Conservation (phyloP, 441 rosid genomes). For the Gossypium schwendimanii region DNA sequence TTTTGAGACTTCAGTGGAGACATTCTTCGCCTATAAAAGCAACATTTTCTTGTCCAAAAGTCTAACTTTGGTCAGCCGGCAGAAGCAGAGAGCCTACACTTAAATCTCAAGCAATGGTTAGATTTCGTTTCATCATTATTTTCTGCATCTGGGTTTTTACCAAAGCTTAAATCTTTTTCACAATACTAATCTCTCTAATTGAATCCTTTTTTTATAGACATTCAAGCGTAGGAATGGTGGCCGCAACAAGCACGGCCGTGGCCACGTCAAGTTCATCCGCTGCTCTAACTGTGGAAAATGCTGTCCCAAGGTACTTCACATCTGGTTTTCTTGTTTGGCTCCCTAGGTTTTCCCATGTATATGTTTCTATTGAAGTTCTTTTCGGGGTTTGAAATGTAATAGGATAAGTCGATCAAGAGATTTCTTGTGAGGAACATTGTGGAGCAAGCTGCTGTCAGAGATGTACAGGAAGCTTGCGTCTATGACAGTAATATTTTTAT, state of each 20-base stretch:
- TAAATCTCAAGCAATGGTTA: background rate
- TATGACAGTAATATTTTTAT: background rate
- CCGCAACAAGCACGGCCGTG: constrained; percentile 1
- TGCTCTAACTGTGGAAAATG: constrained; percentile 2
- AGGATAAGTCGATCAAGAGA: background rate
- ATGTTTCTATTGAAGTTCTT: background rate
- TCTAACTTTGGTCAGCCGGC: background rate
- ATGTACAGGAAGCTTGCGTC: background rate
- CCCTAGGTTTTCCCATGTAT: background rate
- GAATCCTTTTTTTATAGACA: background rate
- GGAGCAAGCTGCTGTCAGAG: background rate
- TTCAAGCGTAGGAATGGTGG: background rate
- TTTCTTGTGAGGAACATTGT: background rate
- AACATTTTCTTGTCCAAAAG: background rate
- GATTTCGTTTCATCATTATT: background rate
- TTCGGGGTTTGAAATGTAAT: background rate
- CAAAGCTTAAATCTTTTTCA: background rate
- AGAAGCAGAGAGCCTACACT: background rate
- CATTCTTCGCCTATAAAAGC: background rate
- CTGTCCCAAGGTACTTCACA: background rate
- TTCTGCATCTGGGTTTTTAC: background rate
- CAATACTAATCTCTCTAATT: background rate
- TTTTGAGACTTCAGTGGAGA: background rate
- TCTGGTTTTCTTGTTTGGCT: background rate
- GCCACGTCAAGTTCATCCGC: background rate